These are phyloP conservation scores for Akanthomyces muscarius DNA, from an alignment of 2,329 filamentous ascomycete species.

Conservation along the genomic window DNA sequence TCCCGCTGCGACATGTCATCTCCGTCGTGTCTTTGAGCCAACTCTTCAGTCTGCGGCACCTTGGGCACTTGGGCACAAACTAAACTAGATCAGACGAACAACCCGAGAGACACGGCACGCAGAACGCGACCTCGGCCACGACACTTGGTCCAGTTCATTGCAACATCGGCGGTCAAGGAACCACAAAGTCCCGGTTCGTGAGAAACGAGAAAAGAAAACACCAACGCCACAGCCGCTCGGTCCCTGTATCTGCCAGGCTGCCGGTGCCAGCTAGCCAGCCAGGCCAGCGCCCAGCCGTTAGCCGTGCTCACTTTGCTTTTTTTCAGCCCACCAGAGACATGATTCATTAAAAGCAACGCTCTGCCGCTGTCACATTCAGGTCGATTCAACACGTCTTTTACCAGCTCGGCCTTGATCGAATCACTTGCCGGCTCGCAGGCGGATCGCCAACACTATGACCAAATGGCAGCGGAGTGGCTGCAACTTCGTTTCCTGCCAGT, in stretches of 20 bases:
- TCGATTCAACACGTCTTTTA: not conserved
- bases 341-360: not conserved
- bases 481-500: not conserved
- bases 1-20: not conserved
- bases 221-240: constrained; percentile 3
- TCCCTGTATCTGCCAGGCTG: not conserved
- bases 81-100: not conserved
- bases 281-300: not conserved
- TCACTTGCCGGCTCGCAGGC: not conserved
- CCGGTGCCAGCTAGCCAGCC: not conserved
- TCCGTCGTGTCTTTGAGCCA: not conserved
- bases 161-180: not conserved
- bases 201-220: constrained; percentile 3
- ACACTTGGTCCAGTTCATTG: too few species aligned
- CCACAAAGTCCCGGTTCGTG: not conserved
- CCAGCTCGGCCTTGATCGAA: not conserved
- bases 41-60: not conserved
- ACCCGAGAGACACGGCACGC: not conserved
- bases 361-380: not conserved
- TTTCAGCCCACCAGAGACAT: not conserved
- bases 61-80: too few species aligned
- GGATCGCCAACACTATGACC: not conserved
- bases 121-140: not conserved
- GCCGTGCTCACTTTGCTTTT: constrained; percentile 1
- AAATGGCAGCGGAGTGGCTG: not conserved